phyloP scores from a whole-genome alignment of 495 filamentous ascomycete species.

The Neurospora sp. region DNA sequence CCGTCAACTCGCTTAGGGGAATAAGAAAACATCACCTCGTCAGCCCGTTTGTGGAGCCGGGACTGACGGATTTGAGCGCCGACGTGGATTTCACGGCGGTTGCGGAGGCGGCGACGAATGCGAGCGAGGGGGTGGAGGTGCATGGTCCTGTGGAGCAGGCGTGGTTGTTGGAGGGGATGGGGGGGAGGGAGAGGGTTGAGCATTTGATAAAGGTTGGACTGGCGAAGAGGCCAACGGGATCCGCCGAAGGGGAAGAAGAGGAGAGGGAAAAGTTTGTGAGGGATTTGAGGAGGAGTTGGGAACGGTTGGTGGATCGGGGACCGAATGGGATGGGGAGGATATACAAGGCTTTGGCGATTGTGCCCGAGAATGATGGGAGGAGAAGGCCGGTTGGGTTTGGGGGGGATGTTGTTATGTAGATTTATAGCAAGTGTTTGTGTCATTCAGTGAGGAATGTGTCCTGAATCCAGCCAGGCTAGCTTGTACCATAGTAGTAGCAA shows the following conservation, averaged over 20 bases:
- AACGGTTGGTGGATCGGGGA: conserved; percentile 66
- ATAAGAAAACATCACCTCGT: conserved; percentile 65
- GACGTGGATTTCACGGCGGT: conserved; percentile 87
- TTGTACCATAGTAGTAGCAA: not conserved
- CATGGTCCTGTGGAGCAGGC: conserved; percentile 90
- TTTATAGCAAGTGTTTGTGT: not conserved
- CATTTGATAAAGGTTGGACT: conserved; percentile 30
- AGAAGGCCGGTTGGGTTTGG: conserved; percentile 87
- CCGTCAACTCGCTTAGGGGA: conserved; percentile 77
- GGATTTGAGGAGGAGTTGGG: conserved; percentile 64
- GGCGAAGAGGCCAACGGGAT: conserved; percentile 18
- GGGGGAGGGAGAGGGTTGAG: conserved; percentile 67
- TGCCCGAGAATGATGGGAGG: conserved; percentile 67
- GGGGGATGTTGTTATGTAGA: conserved; percentile 45
- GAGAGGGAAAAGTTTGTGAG: conserved; percentile 55
- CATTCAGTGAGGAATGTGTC: not conserved
- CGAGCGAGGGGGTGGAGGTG: conserved; percentile 73
- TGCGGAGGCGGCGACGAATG: conserved; percentile 66
- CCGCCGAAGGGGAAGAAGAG: conserved; percentile 21
- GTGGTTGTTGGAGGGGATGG: conserved; percentile 66
- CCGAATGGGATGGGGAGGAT: conserved; percentile 82
- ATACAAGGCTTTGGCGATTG: conserved; percentile 86
- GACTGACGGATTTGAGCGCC: conserved; percentile 73
- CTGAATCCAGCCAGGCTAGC: not conserved
- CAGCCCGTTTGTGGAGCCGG: conserved; percentile 66